Evolutionary conservation across 2,329 filamentous ascomycete species (phyloP).

Genomic region (Fusarium hainanense): DNA sequence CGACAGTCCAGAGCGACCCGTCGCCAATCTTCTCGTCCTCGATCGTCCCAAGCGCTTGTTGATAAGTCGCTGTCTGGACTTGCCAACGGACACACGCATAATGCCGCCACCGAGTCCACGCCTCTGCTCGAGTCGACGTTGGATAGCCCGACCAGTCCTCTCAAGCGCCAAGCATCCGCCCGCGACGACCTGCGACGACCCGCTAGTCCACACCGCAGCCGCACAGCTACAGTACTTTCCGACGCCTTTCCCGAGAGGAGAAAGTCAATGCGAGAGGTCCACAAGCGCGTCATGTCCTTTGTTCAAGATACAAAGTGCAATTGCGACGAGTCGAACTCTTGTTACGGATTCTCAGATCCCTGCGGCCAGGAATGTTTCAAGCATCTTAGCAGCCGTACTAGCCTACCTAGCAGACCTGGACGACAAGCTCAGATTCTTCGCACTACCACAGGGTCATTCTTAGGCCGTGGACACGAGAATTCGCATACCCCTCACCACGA

Average conservation of each 20-base stretch:
- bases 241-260: conserved; percentile 54
- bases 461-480: conserved; percentile 48
- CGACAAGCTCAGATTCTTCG: conserved; percentile 54
- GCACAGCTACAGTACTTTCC: conserved; percentile 45
- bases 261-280: conserved; percentile 66
- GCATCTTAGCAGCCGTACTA: conserved; percentile 59
- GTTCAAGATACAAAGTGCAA: conserved; percentile 72
- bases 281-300: conserved; percentile 70
- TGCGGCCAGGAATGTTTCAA: conserved; percentile 75
- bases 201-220: conserved; percentile 44
- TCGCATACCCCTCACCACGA: conserved; percentile 36
- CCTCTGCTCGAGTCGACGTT: conserved; percentile 57
- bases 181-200: conserved; percentile 48
- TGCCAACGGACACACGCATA: conserved; percentile 38
- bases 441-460: conserved; percentile 55
- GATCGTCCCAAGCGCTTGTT: conserved; percentile 38
- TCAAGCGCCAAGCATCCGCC: conserved; percentile 47
- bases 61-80: conserved; percentile 35
- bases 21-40: conserved; percentile 45
- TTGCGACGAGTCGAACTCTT: conserved; percentile 70
- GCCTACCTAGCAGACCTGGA: conserved; percentile 42
- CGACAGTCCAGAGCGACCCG: conserved; percentile 49
- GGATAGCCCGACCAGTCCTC: conserved; percentile 41
- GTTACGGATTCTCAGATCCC: conserved; percentile 73
- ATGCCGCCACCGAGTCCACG: conserved; percentile 57